Evolutionary conservation across 371 early-diverging fungal genomes (phyloP).

Genomic region (Mortierella sp.): DNA sequence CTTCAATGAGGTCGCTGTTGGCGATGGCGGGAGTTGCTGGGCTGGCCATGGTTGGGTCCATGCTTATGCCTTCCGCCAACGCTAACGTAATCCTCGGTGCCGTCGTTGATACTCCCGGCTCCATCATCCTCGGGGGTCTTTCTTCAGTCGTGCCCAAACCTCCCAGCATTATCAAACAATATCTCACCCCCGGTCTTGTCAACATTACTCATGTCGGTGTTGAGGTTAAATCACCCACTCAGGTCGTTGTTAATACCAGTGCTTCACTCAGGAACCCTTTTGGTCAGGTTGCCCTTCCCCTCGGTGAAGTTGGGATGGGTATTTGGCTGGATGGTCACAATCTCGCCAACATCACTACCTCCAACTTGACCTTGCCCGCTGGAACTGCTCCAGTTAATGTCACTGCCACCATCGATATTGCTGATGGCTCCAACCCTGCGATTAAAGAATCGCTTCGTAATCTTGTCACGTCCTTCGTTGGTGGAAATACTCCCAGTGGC

Average conservation of each 20-base stretch:
- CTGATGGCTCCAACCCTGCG: conserved; percentile 30
- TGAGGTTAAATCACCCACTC: conserved; percentile 27
- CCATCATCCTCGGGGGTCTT: conserved; percentile 41
- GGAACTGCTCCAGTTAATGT: conserved; percentile 42
- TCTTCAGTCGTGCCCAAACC: conserved; percentile 42
- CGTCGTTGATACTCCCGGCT: conserved; percentile 27
- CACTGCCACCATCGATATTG: conserved; percentile 35
- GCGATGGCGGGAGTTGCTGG: conserved; percentile 41
- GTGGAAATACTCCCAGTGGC: conserved; percentile 35
- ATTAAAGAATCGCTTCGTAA: conserved; percentile 35
- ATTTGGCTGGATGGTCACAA: conserved; percentile 28
- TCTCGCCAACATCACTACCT: conserved; percentile 46
- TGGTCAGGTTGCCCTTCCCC: conserved; percentile 20
- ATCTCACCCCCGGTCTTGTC: conserved; percentile 45
- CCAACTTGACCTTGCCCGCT: conserved; percentile 16
- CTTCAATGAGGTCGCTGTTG: conserved; percentile 39
- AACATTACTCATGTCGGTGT: conserved; percentile 35
- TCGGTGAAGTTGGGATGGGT: conserved; percentile 29
- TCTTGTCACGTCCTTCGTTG: conserved; percentile 35
- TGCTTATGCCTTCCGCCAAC: conserved; percentile 37
- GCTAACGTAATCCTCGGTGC: conserved; percentile 36
- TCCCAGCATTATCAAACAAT: conserved; percentile 36
- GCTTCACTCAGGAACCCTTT: conserved; percentile 39
- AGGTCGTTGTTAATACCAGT: conserved; percentile 23
- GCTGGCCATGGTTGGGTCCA: conserved; percentile 37